Evolutionary conservation across 371 early-diverging fungal species (phyloP).

Genomic region (Mycotypha africana): DNA sequence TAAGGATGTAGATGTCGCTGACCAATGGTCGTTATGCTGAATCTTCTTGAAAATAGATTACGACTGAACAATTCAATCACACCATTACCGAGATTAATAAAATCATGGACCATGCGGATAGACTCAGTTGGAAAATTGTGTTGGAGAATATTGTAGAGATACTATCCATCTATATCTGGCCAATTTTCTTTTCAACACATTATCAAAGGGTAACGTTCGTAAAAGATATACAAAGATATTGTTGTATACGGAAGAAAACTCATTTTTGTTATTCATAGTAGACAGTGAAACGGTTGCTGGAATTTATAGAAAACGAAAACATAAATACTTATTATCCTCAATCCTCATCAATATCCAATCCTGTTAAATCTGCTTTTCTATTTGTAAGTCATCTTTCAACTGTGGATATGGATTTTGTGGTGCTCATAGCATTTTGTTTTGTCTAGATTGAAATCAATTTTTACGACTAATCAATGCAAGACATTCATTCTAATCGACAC

Average conservation of each 20-base stretch:
- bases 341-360: conserved; percentile 33
- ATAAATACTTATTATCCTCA: conserved; percentile 27
- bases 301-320: conserved; percentile 41
- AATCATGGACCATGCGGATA: conserved; percentile 36
- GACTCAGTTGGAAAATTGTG: conserved; percentile 26
- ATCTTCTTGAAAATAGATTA: too few species aligned
- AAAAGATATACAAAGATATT: too few species aligned
- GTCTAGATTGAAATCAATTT: conserved; percentile 25
- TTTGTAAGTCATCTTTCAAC: conserved; percentile 32
- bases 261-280: conserved; percentile 7
- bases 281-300: conserved; percentile 25
- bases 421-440: neutral
- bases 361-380: conserved; percentile 42
- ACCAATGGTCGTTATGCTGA: too few species aligned
- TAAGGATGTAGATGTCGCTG: too few species aligned
- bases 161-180: conserved; percentile 41
- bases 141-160: conserved; percentile 45
- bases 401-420: neutral
- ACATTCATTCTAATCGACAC: too few species aligned
- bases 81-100: conserved; percentile 39
- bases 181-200: conserved; percentile 36
- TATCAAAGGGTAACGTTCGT: conserved; percentile 33
- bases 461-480: conserved; percentile 8
- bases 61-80: conserved; percentile 21
- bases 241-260: neutral